phyloP scores from a whole-genome alignment of 2,329 filamentous ascomycete genomes.

The Monosporascus sp. region DNA sequence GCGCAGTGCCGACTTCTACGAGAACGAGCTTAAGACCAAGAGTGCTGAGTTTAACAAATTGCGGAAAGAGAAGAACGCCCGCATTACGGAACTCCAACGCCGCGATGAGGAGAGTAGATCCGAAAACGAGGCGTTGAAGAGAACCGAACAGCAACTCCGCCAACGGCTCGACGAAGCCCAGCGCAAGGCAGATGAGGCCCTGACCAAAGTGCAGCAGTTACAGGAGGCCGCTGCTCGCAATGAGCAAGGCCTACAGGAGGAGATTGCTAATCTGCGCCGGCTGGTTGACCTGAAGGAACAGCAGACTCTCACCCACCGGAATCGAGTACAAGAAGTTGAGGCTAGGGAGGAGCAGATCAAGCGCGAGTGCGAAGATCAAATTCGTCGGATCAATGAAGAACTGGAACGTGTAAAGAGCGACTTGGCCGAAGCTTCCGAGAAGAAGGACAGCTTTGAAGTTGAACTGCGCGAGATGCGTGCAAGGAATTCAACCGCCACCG shows the following conservation, averaged over 20 bases:
- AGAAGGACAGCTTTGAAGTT: slow-evolving; percentile 43
- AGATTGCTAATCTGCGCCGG: slow-evolving; percentile 74
- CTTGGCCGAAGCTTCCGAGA: slow-evolving; percentile 41
- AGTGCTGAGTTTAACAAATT: slow-evolving; percentile 80
- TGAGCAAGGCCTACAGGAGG: slow-evolving; percentile 82
- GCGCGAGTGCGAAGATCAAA: slow-evolving; percentile 59
- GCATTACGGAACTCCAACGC: slow-evolving; percentile 82
- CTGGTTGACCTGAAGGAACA: slow-evolving; percentile 79
- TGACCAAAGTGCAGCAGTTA: slow-evolving; percentile 76
- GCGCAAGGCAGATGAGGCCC: slow-evolving; percentile 78
- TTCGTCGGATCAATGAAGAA: slow-evolving; percentile 50
- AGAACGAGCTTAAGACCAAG: slow-evolving; percentile 87
- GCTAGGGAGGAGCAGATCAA: slow-evolving; percentile 55
- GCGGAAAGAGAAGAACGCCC: slow-evolving; percentile 89
- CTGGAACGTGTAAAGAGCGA: slow-evolving; percentile 49
- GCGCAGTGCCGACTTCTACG: slow-evolving; percentile 89
- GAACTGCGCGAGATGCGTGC: slow-evolving; percentile 50
- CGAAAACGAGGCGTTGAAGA: slow-evolving; percentile 69
- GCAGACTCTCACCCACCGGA: slow-evolving; percentile 65
- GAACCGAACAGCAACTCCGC: slow-evolving; percentile 74
- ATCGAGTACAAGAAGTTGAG: slow-evolving; percentile 65
- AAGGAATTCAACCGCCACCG: slow-evolving; percentile 36
- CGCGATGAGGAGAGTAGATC: slow-evolving; percentile 80
- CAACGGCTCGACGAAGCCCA: slow-evolving; percentile 78
- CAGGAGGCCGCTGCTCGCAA: slow-evolving; percentile 75